phyloP scores from a whole-genome alignment of 768 basidiomycete genomes.

The Boletus barrowsii region DNA sequence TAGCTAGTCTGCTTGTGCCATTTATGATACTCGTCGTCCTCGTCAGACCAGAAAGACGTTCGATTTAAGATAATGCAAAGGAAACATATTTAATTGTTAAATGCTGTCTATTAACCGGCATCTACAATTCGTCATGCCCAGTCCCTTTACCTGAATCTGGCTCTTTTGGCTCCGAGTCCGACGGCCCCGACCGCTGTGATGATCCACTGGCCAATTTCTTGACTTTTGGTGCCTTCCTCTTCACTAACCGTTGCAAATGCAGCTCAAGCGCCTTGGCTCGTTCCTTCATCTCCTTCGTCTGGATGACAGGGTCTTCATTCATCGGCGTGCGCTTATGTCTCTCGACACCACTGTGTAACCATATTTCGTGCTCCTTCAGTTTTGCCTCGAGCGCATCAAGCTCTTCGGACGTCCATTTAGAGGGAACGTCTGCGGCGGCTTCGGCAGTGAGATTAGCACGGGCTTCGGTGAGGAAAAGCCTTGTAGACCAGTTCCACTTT shows the following conservation, averaged over 20 bases:
- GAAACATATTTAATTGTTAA: neutral
- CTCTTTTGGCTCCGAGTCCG: conserved; percentile 17
- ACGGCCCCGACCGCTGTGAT: conserved; percentile 10
- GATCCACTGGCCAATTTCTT: conserved; percentile 42
- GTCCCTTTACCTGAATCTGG: conserved; percentile 16
- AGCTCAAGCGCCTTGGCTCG: conserved; percentile 78
- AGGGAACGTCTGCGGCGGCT: conserved; percentile 53
- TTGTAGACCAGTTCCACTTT: conserved; percentile 86
- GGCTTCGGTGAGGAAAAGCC: conserved; percentile 83
- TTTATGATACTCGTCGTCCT: too few species aligned
- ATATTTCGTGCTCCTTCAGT: conserved; percentile 75
- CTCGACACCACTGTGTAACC: conserved; percentile 81
- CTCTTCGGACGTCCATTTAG: conserved; percentile 87
- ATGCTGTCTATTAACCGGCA: conserved; percentile 14
- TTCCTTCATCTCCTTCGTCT: conserved; percentile 81
- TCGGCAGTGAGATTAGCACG: conserved; percentile 69
- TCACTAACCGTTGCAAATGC: conserved; percentile 64
- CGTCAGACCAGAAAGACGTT: too few species aligned
- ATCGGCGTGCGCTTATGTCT: conserved; percentile 72
- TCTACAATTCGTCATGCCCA: conserved; percentile 33
- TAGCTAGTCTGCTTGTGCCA: too few species aligned
- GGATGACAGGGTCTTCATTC: conserved; percentile 83
- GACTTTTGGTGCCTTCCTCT: conserved; percentile 64
- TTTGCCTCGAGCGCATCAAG: conserved; percentile 73
- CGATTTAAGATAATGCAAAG: too few species aligned